Evolutionary conservation across 2,329 filamentous ascomycete species (phyloP).

Genomic region (Cercospora sp.): DNA sequence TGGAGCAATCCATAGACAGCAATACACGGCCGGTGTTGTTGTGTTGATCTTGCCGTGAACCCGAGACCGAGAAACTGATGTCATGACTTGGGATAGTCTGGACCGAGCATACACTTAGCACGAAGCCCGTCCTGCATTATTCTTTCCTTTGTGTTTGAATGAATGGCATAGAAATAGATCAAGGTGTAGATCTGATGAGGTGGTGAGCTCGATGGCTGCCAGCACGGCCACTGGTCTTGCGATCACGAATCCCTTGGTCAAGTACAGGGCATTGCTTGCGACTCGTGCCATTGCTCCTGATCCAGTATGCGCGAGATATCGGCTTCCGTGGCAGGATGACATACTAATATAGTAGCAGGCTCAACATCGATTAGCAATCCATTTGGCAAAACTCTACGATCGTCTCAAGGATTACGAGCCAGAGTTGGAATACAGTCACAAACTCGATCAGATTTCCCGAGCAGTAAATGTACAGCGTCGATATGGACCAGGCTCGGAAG

Average conservation of each 20-base stretch:
- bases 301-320: slow-evolving; percentile 38
- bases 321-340: not conserved
- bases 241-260: slow-evolving; percentile 69
- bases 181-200: slow-evolving; percentile 8
- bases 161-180: slow-evolving; percentile 7
- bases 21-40: not conserved
- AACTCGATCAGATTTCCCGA: slow-evolving; percentile 61
- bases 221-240: slow-evolving; percentile 42
- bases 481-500: slow-evolving; percentile 21
- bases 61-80: slow-evolving; percentile 8
- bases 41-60: not conserved
- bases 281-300: slow-evolving; percentile 68
- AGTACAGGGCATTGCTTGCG: slow-evolving; percentile 70
- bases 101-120: not conserved
- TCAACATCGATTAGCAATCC: slow-evolving; percentile 56
- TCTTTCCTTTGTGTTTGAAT: not conserved
- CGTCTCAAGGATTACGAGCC: slow-evolving; percentile 78
- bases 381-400: slow-evolving; percentile 74
- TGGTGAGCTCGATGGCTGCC: slow-evolving; percentile 26
- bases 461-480: slow-evolving; percentile 39
- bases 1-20: not conserved
- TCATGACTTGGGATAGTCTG: slow-evolving; percentile 10
- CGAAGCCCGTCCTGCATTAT: not conserved
- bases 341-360: slow-evolving; percentile 18
- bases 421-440: slow-evolving; percentile 65